Base-by-base conservation (phyloP, 2,329 filamentous ascomycete genomes). In the Alternaria arborescens region DNA sequence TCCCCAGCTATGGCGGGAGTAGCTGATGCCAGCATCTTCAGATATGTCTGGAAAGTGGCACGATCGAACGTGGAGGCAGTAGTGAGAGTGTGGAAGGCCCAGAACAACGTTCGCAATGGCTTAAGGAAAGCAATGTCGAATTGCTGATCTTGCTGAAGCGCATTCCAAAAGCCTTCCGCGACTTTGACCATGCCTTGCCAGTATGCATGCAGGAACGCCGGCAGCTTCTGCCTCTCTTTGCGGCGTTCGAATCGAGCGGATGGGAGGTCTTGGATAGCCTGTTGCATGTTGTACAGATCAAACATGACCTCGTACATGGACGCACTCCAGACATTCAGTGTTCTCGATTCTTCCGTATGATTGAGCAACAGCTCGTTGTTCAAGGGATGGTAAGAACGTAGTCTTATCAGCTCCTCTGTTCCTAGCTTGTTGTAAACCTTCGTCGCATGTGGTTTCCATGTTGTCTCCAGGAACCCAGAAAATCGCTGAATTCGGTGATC, bases 31-130 rank as follows among this genome's bases (percentile, higher is more conserved):
- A 76, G 55, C 71, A 82, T 69, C 62, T 73, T 70, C 57, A 88
- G 77, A 63, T 86, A 86, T 3, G 84, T 83, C 62, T 86, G 83
- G 62, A 87, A 86, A 10, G 81, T 77, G 8, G 83, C 84, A 46
- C 85, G 81, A 58, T 88, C 83, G 43, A 88, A 80, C 24, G 77
- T 74, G 5, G 69, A 69, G 10, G 74, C 72, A 48, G 79, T 70
- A 16, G 81, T 78, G 34, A 85, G 71, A 41, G 72, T 64, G 41
- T 84, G 77, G 32, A 87, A 76, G 62, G 86, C 83, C 74, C 80
- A 81, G 69, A 84, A 85, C 56, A 86, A 80, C 4, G 68, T 65
- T 14, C 68, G 66, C 26, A 79, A 47, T 11, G 68, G 60, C 36
- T 76, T 75, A 5, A 77, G 62, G 22, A 64, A 69, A 3, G 61